Evolutionary conservation across 164 flowering plant species (phyloP).

Genomic region (Hamamelis virginiana): DNA sequence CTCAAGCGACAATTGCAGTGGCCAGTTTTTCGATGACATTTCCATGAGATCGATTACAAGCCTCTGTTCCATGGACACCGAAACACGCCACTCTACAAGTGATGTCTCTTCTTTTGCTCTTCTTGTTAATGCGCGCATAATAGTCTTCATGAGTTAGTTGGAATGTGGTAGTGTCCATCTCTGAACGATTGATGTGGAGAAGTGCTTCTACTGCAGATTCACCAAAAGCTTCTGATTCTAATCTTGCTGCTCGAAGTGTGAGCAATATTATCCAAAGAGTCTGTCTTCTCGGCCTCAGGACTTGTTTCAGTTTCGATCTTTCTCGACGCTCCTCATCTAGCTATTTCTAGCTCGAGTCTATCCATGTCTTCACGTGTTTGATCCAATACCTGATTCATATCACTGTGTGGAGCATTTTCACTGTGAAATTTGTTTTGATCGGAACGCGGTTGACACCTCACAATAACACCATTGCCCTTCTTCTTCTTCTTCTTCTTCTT

Average conservation of each 20-base stretch:
- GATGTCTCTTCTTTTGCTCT: conserved; percentile 43
- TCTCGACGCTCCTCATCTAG: conserved; percentile 26
- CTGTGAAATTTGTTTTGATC: too few species aligned
- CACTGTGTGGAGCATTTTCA: too few species aligned
- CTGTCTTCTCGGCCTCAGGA: conserved; percentile 36
- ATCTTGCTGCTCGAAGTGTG: conserved; percentile 32
- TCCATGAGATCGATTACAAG: conserved; percentile 34
- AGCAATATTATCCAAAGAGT: conserved; percentile 38
- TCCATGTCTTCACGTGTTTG: conserved; percentile 33
- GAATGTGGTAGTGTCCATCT: conserved; percentile 19
- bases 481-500: too few species aligned
- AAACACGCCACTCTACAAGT: conserved; percentile 46
- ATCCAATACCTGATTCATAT: conserved; percentile 26
- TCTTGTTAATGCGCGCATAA: conserved; percentile 26
- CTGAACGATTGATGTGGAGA: conserved; percentile 19
- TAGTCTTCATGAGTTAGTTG: conserved; percentile 42
- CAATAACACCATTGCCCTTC: too few species aligned
- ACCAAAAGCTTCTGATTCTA: conserved; percentile 42
- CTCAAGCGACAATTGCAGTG: too few species aligned
- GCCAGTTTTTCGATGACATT: too few species aligned
- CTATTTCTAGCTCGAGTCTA: conserved; percentile 20
- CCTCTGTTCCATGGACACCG: conserved; percentile 44
- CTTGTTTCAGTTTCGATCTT: conserved; percentile 33
- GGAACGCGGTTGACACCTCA: too few species aligned
- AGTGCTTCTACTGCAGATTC: conserved; percentile 41